Conservation (phyloP, 345 rosid species). For the Eutrema japonicum region DNA sequence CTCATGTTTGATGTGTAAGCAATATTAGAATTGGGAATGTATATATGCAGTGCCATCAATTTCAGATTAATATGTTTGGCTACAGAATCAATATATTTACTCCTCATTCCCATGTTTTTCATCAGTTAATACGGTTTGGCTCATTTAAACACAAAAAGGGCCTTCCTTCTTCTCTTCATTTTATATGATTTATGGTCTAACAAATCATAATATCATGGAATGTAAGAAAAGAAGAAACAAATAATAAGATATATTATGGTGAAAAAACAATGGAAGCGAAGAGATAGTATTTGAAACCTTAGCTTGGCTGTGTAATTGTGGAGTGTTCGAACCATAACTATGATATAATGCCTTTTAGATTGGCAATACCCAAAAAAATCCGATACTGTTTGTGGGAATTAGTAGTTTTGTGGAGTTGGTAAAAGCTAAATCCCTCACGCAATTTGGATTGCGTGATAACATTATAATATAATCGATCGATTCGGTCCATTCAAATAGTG, state of each 20-base stretch:
- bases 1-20: constrained; percentile 23
- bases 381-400: background rate
- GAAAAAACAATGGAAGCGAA: background rate
- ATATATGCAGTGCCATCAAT: constrained; percentile 15
- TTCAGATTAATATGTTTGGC: constrained; percentile 23
- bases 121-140: background rate
- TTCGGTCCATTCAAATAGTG: constrained; percentile 34
- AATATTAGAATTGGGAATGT: constrained; percentile 12
- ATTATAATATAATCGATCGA: constrained; percentile 17
- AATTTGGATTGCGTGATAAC: constrained; percentile 30
- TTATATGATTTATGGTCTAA: background rate
- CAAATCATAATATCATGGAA: background rate
- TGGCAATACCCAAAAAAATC: background rate
- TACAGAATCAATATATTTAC: constrained; percentile 5
- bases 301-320: constrained; percentile 3
- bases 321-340: constrained; percentile 1
- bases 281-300: background rate
- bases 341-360: background rate
- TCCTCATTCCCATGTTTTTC: constrained; percentile 8
- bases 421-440: background rate
- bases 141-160: background rate
- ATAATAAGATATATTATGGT: background rate
- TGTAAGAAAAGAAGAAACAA: background rate
- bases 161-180: background rate
- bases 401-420: constrained; percentile 31